Evolutionary conservation across 805 yeast species (phyloP).

Genomic region (Cyberlindnera amylophila): DNA sequence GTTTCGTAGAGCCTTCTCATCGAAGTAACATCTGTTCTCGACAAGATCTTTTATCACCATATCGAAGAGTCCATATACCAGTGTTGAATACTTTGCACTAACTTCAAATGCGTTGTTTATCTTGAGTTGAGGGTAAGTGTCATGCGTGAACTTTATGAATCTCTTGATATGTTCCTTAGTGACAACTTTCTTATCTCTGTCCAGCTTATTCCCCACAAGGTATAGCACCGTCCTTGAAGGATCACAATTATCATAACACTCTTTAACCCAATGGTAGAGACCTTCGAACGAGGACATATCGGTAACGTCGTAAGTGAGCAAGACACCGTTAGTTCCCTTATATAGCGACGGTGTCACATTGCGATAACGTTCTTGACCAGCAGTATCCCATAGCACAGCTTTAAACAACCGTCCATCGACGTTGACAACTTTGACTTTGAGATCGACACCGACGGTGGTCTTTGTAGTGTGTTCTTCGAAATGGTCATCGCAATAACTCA

Average conservation of each 20-base stretch:
- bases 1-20: conserved; percentile 24
- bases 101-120: conserved; percentile 44
- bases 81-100: conserved; percentile 39
- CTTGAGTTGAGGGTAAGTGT: conserved; percentile 27
- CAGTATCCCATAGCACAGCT: conserved; percentile 47
- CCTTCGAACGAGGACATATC: conserved; percentile 34
- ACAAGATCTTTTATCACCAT: conserved; percentile 38
- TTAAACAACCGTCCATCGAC: conserved; percentile 42
- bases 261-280: conserved; percentile 39
- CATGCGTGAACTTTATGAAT: conserved; percentile 30
- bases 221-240: conserved; percentile 34
- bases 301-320: conserved; percentile 43
- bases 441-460: conserved; percentile 45
- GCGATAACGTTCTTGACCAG: conserved; percentile 47
- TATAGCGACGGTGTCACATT: conserved; percentile 43
- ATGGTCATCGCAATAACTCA: conserved; percentile 38
- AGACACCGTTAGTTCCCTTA: conserved; percentile 43
- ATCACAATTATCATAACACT: conserved; percentile 36
- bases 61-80: conserved; percentile 37
- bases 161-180: conserved; percentile 36
- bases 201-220: conserved; percentile 44
- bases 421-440: conserved; percentile 40
- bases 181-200: conserved; percentile 35
- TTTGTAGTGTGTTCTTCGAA: conserved; percentile 32
- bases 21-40: conserved; percentile 37